Percentiles rank a stretch among this genome's conserved stretches.
phyloP scores from a whole-genome alignment of 345 rosid genomes.

The Camelina hispida region DNA sequence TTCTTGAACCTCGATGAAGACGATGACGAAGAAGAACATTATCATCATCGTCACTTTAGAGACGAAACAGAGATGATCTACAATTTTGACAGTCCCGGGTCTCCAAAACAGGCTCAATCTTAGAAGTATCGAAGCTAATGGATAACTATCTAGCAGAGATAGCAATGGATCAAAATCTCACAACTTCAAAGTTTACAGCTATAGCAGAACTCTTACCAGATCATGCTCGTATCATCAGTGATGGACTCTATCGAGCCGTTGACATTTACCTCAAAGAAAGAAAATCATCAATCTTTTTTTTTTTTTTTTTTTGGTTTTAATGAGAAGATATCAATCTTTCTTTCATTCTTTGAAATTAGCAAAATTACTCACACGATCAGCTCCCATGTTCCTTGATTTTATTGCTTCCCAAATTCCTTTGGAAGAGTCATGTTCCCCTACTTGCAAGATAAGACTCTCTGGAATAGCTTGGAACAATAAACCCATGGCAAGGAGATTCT shows the following conservation, averaged over 20 bases:
- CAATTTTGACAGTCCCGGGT: constrained; percentile 89
- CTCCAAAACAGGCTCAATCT: constrained; percentile 92
- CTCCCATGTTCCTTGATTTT: accelerated
- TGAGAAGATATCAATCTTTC: neutral
- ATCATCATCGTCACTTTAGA: constrained; percentile 49
- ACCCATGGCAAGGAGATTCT: neutral
- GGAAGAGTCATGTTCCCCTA: neutral
- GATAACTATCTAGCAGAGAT: constrained; percentile 93
- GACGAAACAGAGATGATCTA: constrained; percentile 84
- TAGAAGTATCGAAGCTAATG: constrained; percentile 88
- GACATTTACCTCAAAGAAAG: constrained; percentile 89
- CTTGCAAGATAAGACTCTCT: neutral
- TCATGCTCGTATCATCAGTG: constrained; percentile 88
- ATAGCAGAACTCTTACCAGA: constrained; percentile 90
- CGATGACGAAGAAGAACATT: constrained; percentile 73
- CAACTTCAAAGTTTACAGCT: constrained; percentile 79
- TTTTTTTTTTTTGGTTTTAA: too few species aligned
- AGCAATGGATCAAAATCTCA: constrained; percentile 76
- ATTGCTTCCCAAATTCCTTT: neutral
- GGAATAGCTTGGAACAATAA: neutral
- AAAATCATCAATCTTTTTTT: too few species aligned
- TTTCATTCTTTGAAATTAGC: neutral
- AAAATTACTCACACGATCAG: constrained; percentile 20
- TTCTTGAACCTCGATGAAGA: constrained; percentile 82
- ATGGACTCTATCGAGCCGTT: constrained; percentile 89